Evolutionary conservation across 768 basidiomycete species (phyloP).

Genomic region (Zangia roseola): DNA sequence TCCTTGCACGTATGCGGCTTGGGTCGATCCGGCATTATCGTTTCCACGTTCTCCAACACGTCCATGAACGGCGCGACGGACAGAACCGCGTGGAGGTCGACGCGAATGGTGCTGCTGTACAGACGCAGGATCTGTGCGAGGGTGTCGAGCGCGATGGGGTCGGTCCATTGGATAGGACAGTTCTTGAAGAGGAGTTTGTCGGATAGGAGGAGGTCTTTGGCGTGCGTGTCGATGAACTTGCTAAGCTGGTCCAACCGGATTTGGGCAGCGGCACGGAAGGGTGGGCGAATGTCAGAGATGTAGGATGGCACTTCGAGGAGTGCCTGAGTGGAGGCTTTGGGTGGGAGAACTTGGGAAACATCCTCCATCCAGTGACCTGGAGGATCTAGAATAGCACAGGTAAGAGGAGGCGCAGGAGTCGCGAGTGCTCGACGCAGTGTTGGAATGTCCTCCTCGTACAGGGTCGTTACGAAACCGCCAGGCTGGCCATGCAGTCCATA

Average conservation of each 20-base stretch:
- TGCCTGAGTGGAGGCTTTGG: constrained; percentile 36
- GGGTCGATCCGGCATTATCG: constrained; percentile 18
- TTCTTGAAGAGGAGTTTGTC: constrained; percentile 47
- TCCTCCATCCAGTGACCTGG: constrained; percentile 21
- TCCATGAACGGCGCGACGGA: constrained; percentile 21
- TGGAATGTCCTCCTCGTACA: constrained; percentile 61
- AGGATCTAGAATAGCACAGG: constrained; percentile 48
- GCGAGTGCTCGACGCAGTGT: constrained; percentile 56
- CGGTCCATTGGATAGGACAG: constrained; percentile 42
- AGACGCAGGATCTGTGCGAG: constrained; percentile 20
- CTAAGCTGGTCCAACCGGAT: constrained; percentile 30
- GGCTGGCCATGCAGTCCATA: constrained; percentile 63
- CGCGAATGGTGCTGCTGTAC: constrained; percentile 35
- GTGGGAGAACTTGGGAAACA: constrained; percentile 44
- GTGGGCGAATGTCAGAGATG: constrained; percentile 43
- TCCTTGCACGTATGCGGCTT: constrained; percentile 8
- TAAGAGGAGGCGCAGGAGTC: constrained; percentile 48
- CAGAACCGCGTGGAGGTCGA: constrained; percentile 22
- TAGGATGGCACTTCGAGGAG: constrained; percentile 51
- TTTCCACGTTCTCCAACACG: constrained; percentile 22
- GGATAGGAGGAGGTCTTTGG: constrained; percentile 37
- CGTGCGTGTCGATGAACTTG: constrained; percentile 43
- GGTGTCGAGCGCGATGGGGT: constrained; percentile 19
- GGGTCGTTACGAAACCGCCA: constrained; percentile 72
- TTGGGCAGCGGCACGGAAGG: constrained; percentile 39